These are phyloP conservation scores for Larix kaempferi DNA, from an alignment of 75 land plant species.

Conservation along the genomic window DNA sequence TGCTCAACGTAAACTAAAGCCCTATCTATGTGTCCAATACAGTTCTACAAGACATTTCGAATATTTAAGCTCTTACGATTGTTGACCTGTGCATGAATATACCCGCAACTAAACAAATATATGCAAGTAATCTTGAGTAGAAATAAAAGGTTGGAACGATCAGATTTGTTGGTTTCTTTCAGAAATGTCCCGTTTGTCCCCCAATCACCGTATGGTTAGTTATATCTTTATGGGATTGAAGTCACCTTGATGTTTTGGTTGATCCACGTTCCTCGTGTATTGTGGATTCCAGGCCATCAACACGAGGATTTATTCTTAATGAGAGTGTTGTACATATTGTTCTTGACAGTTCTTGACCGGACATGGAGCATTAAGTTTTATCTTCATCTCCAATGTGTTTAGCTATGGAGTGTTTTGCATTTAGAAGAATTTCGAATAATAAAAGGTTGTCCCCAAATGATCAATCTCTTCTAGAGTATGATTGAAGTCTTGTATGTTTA, in stretches of 20 bases:
- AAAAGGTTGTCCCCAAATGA: too few species aligned
- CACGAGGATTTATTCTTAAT: neutral
- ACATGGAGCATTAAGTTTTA: too few species aligned
- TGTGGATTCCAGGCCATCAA: neutral
- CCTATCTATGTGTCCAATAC: neutral
- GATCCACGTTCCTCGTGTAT: neutral
- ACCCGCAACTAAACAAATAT: neutral
- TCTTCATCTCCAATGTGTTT: too few species aligned
- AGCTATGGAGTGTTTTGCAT: too few species aligned
- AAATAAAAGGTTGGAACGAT: neutral
- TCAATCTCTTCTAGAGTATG: too few species aligned
- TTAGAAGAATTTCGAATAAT: too few species aligned
- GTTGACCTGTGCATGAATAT: neutral
- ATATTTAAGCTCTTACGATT: neutral
- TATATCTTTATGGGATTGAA: neutral
- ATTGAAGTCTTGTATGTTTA: too few species aligned
- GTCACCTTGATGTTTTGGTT: neutral
- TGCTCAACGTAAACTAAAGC: neutral
- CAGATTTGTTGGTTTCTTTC: neutral
- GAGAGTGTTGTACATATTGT: too few species aligned
- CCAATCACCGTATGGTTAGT: neutral
- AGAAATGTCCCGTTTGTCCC: too few species aligned
- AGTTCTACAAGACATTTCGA: neutral
- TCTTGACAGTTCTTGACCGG: too few species aligned
- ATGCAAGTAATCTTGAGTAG: neutral